Evolutionary conservation across 2,329 filamentous ascomycete genomes (phyloP).

Genomic region (Cordyceps cicadae): DNA sequence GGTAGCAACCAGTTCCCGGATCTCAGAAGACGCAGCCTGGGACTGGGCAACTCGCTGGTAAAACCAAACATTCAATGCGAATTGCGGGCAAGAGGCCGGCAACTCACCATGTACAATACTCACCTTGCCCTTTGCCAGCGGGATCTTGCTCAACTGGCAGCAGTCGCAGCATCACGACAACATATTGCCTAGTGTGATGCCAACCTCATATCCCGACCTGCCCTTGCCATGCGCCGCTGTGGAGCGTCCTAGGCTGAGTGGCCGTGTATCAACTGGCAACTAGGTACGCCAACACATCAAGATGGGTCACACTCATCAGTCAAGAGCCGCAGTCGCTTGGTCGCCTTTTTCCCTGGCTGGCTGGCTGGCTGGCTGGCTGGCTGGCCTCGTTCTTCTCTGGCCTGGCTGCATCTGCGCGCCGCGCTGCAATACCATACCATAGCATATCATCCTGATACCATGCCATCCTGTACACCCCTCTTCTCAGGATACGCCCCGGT

Average conservation of each 20-base stretch:
- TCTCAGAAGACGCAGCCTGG: not conserved
- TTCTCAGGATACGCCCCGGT: slow-evolving; percentile 1
- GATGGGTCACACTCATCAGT: slow-evolving; percentile 58
- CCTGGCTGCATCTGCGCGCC: slow-evolving; percentile 3
- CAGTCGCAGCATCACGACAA: not conserved
- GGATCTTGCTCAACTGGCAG: not conserved
- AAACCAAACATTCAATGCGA: not conserved
- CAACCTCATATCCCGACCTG: not conserved
- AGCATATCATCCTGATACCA: not conserved
- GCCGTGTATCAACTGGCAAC: slow-evolving; percentile 68
- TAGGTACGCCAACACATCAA: slow-evolving; percentile 87
- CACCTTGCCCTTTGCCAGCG: not conserved
- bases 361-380: too few relatives aligned
- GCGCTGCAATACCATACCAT: not conserved
- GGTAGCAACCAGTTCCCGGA: not conserved
- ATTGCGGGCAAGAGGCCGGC: not conserved
- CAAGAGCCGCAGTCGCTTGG: slow-evolving; percentile 56
- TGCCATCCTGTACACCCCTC: slow-evolving; percentile 3
- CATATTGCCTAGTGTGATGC: not conserved
- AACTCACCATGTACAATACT: not conserved
- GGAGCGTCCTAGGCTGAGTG: slow-evolving; percentile 56
- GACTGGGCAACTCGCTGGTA: not conserved
- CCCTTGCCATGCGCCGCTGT: slow-evolving; percentile 42
- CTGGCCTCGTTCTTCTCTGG: not conserved
- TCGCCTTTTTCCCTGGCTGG: slow-evolving; percentile 45